phyloP scores from a whole-genome alignment of 164 flowering plant genomes.

The Hamamelis virginiana region DNA sequence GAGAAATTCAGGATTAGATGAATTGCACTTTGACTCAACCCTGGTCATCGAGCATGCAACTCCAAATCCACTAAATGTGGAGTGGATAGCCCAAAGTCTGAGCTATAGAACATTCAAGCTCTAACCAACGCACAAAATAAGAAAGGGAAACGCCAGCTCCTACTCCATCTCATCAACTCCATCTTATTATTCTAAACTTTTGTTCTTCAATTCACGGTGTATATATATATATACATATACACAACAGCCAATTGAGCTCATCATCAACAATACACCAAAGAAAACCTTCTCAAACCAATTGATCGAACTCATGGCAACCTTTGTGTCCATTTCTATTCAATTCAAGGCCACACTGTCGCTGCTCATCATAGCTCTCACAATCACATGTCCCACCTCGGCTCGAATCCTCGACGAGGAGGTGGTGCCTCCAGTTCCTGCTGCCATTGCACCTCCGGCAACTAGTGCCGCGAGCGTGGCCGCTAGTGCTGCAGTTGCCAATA shows the following conservation, averaged over 20 bases:
- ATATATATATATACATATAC: slow-evolving; percentile 17
- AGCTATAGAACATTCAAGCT: too few relatives aligned
- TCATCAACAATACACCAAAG: slow-evolving; percentile 12
- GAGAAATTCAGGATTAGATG: too few relatives aligned
- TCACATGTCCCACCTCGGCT: slow-evolving; percentile 38
- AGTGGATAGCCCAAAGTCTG: too few relatives aligned
- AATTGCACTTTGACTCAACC: too few relatives aligned
- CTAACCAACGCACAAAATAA: slow-evolving; percentile 36
- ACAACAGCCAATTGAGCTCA: not conserved
- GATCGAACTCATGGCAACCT: slow-evolving; percentile 25
- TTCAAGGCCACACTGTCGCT: slow-evolving; percentile 25
- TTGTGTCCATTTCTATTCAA: slow-evolving; percentile 10
- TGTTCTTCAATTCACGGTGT: not conserved
- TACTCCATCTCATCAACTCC: slow-evolving; percentile 47
- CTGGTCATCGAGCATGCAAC: too few relatives aligned
- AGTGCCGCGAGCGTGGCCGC: slow-evolving; percentile 3
- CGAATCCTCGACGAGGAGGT: slow-evolving; percentile 50
- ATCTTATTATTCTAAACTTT: slow-evolving; percentile 1
- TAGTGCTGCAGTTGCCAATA: slow-evolving; percentile 2
- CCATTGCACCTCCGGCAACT: not conserved
- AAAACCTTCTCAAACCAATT: not conserved
- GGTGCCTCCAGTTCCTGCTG: slow-evolving; percentile 17
- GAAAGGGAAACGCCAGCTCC: slow-evolving; percentile 16
- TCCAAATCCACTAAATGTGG: too few relatives aligned
- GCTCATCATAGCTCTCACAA: slow-evolving; percentile 34